Evolutionary conservation across 805 yeast species (phyloP), one percentile per base, ranked within the genome.

Genomic region (Jamesozyma lodderae): DNA sequence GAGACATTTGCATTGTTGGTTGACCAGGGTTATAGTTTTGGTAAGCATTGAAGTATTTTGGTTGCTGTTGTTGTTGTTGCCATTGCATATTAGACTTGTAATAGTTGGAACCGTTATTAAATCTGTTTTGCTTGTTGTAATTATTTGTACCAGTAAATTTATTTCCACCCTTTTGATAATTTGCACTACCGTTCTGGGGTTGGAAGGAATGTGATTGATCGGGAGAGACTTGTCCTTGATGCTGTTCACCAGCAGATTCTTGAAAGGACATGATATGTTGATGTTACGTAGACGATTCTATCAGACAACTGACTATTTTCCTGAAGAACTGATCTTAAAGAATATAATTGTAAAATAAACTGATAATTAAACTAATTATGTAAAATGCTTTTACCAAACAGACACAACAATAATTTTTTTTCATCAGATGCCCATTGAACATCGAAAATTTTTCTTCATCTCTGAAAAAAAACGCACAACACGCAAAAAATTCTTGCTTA

Each of bases 1-100:
- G 53, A 57, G 42, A 55, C 28, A 11, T 48, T 36, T 47, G 49
- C 42, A n/a, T n/a, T 35, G 48, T 52, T 36, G 34, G 35, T 25
- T 18, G 28, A 25, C 24, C 22, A 30, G 41, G 33, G 16, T 25
- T 26, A 17, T 13, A 32, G 3, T 18, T 11, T 31, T 16, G 39
- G 22, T 36, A 36, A 18, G 26, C 34, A 19, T 55, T 23, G 19
- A 17, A 30, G 40, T 53, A 48, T 28, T 47, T 46, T 41, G 52
- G 44, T 35, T 51, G 47, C 43, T 52, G 33, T 31, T 30, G 26
- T 22, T 32, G 44, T 33, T 51, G 47, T 45, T 51, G 30, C 39
- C 39, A 36, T 19, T 30, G 35, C 33, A 29, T 23, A 19, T 36
- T 36, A 11, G 37, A 28, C 11, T 36, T 36, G 23, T 21, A 25